Percentiles rank a stretch among this genome's conserved stretches.
phyloP scores from a whole-genome alignment of 345 rosid species.

The Melaleuca quinquenervia region DNA sequence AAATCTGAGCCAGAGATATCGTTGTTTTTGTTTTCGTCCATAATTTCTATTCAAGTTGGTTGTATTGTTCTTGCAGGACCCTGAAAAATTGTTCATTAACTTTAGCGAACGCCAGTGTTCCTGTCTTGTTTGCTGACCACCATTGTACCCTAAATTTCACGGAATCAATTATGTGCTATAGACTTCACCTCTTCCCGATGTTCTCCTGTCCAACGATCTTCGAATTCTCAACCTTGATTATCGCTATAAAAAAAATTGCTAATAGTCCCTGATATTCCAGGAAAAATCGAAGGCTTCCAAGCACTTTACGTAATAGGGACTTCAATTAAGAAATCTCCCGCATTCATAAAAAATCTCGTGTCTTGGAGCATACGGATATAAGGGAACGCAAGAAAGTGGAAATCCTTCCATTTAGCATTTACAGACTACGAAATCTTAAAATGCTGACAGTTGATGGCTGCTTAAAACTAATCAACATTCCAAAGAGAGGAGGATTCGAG shows the following conservation, averaged over 20 bases:
- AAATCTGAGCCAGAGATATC: no score
- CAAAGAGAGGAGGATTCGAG: no score
- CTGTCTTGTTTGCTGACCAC: neutral
- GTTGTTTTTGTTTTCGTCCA: neutral
- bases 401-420: no score
- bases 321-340: neutral
- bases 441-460: no score
- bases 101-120: neutral
- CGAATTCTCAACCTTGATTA: neutral
- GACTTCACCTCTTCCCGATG: neutral
- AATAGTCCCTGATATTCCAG: neutral
- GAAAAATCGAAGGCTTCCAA: neutral
- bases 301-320: neutral
- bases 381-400: no score
- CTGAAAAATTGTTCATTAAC: neutral
- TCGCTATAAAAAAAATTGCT: neutral
- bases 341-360: no score
- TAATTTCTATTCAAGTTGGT: no score
- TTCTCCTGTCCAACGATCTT: neutral
- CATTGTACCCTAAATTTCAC: neutral
- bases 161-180: neutral
- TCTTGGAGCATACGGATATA: no score
- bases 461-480: no score
- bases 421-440: no score
- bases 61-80: neutral